A percentile compares a stretch with the other conserved stretches of the same genome.
Conservation (phyloP, 306 rosid genomes). For the Cicer judaicum region DNA sequence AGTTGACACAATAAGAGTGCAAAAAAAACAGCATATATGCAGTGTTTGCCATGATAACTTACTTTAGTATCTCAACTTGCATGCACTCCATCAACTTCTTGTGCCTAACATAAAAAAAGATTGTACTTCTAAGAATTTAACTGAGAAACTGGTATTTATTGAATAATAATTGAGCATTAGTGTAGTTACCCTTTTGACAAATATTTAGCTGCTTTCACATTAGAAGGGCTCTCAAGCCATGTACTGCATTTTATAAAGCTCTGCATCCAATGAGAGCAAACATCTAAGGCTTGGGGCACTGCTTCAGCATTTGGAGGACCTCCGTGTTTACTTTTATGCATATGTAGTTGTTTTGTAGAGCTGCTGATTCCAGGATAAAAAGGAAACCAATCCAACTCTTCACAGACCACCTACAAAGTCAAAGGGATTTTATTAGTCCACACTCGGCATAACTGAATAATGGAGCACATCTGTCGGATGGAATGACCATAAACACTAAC, state of each 20-base stretch:
- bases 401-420: conserved; percentile 87
- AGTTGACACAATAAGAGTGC: background rate
- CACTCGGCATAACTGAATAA: conserved; percentile 31
- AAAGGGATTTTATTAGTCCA: conserved; percentile 38
- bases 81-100: conserved; percentile 67
- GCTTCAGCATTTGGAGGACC: conserved; percentile 89
- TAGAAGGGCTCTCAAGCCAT: conserved; percentile 90
- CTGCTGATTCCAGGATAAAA: conserved; percentile 75
- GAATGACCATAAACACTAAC: conserved; percentile 57
- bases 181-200: conserved; percentile 18
- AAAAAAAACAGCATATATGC: conserved; percentile 27
- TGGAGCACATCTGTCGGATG: conserved; percentile 36
- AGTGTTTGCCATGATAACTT: conserved; percentile 46
- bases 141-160: conserved; percentile 3
- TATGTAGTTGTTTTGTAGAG: conserved; percentile 58
- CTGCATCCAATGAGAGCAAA: conserved; percentile 93
- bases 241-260: conserved; percentile 92
- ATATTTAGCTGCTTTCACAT: conserved; percentile 70
- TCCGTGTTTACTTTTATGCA: conserved; percentile 69
- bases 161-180: background rate
- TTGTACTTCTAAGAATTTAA: conserved; percentile 17
- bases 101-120: conserved; percentile 46
- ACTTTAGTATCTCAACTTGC: conserved; percentile 54
- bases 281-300: conserved; percentile 69
- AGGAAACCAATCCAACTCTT: conserved; percentile 98